Conservation (phyloP, 176 grass and related monocot species). For the Pontederia paniculata region DNA sequence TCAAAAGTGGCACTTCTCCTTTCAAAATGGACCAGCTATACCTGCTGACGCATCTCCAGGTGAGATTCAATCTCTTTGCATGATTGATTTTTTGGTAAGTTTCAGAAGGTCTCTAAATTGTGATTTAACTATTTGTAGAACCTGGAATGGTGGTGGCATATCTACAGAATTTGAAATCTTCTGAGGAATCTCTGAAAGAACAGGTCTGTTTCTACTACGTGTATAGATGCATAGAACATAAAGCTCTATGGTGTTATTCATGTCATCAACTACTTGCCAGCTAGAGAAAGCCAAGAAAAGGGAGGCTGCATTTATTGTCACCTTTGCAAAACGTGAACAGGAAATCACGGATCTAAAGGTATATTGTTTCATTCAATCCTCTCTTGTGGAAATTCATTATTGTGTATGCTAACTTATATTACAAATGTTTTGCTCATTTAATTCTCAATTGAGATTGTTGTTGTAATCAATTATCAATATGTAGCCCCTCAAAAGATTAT, state of each 20-base stretch:
- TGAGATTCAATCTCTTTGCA: slow-evolving; percentile 7
- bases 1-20: slow-evolving; percentile 87
- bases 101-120: no score
- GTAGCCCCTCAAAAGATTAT: no score
- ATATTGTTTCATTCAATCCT: not conserved
- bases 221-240: not conserved
- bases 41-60: slow-evolving; percentile 60
- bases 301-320: slow-evolving; percentile 93
- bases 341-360: slow-evolving; percentile 98
- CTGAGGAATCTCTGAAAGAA: slow-evolving; percentile 90
- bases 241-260: not conserved
- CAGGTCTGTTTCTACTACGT: slow-evolving; percentile 40
- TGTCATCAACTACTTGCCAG: slow-evolving; percentile 34
- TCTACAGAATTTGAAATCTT: slow-evolving; percentile 78
- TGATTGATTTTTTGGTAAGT: not conserved
- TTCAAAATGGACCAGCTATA: slow-evolving; percentile 63
- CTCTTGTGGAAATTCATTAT: slow-evolving; percentile 1
- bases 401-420: not conserved
- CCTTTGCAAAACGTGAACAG: slow-evolving; percentile 93
- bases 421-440: no score
- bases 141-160: slow-evolving; percentile 68
- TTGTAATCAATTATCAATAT: no score
- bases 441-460: no score
- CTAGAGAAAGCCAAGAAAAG: slow-evolving; percentile 99
- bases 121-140: slow-evolving; percentile 42